Evolutionary conservation across 768 basidiomycete genomes (phyloP).

Genomic region (Boletus rufocinnamomeus): DNA sequence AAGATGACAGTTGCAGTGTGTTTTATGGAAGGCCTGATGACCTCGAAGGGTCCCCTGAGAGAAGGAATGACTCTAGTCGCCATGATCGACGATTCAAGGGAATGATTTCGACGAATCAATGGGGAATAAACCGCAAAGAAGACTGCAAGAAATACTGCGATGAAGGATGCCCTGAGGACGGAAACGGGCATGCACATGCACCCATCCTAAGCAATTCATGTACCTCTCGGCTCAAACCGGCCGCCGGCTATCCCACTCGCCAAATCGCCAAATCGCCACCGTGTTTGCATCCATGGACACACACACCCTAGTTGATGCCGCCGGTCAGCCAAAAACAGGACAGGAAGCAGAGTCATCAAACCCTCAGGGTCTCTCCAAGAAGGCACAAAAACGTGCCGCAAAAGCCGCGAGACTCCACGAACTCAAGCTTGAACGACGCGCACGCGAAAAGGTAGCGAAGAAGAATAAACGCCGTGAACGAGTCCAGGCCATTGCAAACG

Average conservation of each 20-base stretch:
- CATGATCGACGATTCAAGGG: slow-evolving; percentile 8
- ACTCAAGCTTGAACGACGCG: slow-evolving; percentile 71
- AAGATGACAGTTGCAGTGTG: slow-evolving; percentile 91
- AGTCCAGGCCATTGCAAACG: slow-evolving; percentile 51
- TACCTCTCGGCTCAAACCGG: slow-evolving; percentile 25
- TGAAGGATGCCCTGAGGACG: slow-evolving; percentile 7
- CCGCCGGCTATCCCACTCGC: slow-evolving; percentile 14
- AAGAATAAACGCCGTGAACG: slow-evolving; percentile 69
- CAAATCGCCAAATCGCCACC: slow-evolving; percentile 5
- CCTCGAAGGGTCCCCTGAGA: slow-evolving; percentile 40
- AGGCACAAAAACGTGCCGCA: slow-evolving; percentile 73
- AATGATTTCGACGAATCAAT: not conserved
- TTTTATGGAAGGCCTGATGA: slow-evolving; percentile 53
- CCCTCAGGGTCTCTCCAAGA: slow-evolving; percentile 62
- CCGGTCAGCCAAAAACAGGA: slow-evolving; percentile 18
- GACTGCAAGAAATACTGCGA: slow-evolving; percentile 6
- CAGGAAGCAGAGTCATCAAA: slow-evolving; percentile 16
- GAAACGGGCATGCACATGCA: not conserved
- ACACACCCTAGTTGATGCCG: slow-evolving; percentile 11
- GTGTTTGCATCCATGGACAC: slow-evolving; percentile 22
- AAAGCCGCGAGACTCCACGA: slow-evolving; percentile 67
- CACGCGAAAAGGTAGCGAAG: slow-evolving; percentile 73
- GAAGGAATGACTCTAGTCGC: slow-evolving; percentile 23
- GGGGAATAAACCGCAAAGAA: slow-evolving; percentile 3
- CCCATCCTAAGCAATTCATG: not conserved